Percentiles rank a stretch among this genome's conserved stretches.
phyloP scores from a whole-genome alignment of 73 alveolate species.

The Paramecium octaurelia region DNA sequence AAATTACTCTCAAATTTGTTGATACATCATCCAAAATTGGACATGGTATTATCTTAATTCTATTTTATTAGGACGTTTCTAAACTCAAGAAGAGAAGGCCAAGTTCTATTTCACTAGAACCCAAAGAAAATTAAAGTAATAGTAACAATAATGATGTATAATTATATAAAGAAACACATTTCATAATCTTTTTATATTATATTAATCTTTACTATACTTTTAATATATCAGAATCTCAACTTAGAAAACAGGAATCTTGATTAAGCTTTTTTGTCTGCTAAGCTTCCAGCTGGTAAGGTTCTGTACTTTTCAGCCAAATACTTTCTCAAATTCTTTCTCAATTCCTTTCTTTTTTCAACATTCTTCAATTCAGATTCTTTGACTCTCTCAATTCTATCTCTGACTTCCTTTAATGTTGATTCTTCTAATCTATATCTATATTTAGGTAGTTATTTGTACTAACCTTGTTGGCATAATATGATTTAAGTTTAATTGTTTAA shows the following conservation, averaged over 20 bases:
- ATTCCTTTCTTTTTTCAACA: slow-evolving; percentile 29
- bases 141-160: background rate
- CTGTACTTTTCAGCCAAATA: slow-evolving; percentile 54
- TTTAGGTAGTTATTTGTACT: background rate
- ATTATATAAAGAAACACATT: background rate
- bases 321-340: slow-evolving; percentile 47
- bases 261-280: slow-evolving; percentile 37
- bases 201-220: background rate
- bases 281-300: slow-evolving; percentile 43
- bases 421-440: slow-evolving; percentile 33
- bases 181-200: background rate
- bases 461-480: slow-evolving; percentile 89
- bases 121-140: background rate
- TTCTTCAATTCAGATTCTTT: slow-evolving; percentile 47
- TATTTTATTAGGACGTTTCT: slow-evolving; percentile 82
- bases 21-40: slow-evolving; percentile 99
- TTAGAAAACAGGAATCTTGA: slow-evolving; percentile 59
- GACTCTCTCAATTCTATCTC: slow-evolving; percentile 47
- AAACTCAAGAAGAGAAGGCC: slow-evolving; percentile 98
- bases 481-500: slow-evolving; percentile 79
- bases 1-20: slow-evolving; percentile 97
- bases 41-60: slow-evolving; percentile 76
- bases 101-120: slow-evolving; percentile 77
- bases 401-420: slow-evolving; percentile 41
- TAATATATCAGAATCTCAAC: slow-evolving; percentile 56